phyloP scores from a whole-genome alignment of 805 yeast species.

The Spathaspora sp. region DNA sequence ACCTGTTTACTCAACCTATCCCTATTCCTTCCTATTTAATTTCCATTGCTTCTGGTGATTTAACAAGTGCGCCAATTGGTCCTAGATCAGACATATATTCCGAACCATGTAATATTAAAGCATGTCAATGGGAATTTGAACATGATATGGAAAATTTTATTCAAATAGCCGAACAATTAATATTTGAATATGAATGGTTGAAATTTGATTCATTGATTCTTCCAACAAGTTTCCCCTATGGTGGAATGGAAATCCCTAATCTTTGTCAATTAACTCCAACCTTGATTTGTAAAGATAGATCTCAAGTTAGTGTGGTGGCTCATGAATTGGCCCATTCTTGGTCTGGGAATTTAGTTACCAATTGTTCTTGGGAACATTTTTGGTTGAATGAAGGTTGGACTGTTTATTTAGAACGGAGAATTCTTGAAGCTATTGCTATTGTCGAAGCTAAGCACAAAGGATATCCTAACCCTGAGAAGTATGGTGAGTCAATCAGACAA shows the following conservation, averaged over 20 bases:
- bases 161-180: slow-evolving; percentile 68
- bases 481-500: slow-evolving; percentile 76
- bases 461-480: slow-evolving; percentile 19
- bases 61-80: slow-evolving; percentile 65
- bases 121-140: slow-evolving; percentile 76
- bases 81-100: slow-evolving; percentile 83
- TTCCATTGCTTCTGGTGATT: slow-evolving; percentile 82
- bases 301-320: slow-evolving; percentile 85
- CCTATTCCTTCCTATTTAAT: slow-evolving; percentile 85
- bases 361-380: slow-evolving; percentile 89
- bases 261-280: slow-evolving; percentile 91
- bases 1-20: slow-evolving; percentile 60
- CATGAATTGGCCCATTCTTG: slow-evolving; percentile 93
- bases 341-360: slow-evolving; percentile 89
- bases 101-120: slow-evolving; percentile 65
- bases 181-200: slow-evolving; percentile 81
- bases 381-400: slow-evolving; percentile 98
- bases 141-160: slow-evolving; percentile 80
- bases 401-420: slow-evolving; percentile 83
- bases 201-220: slow-evolving; percentile 76
- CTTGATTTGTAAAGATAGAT: slow-evolving; percentile 75
- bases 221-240: slow-evolving; percentile 78
- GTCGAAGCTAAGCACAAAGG: slow-evolving; percentile 4
- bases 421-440: slow-evolving; percentile 53
- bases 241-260: slow-evolving; percentile 95